These are phyloP conservation scores for Protomyces gravidus DNA, from an alignment of 1,139 yeast species.

Conservation along the genomic window DNA sequence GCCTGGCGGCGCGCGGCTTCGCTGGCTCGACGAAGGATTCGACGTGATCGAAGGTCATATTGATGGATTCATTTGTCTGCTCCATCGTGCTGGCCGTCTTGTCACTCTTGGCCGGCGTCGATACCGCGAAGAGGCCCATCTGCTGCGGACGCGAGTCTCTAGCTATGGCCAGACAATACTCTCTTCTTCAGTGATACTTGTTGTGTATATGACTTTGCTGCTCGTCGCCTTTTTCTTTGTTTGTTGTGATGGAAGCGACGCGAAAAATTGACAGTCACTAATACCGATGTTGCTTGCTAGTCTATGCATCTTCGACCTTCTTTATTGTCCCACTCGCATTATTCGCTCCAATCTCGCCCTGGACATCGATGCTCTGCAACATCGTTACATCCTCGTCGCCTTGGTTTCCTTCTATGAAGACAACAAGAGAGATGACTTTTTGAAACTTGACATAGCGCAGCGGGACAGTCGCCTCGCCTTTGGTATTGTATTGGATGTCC, in stretches of 20 bases:
- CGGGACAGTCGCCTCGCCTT: constrained; percentile 27
- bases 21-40: constrained; percentile 25
- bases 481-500: constrained; percentile 21
- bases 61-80: not conserved
- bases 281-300: not conserved
- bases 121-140: constrained; percentile 19
- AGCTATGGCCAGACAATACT: too few relatives aligned
- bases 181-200: too few relatives aligned
- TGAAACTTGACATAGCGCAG: constrained; percentile 32
- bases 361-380: constrained; percentile 17
- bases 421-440: constrained; percentile 26
- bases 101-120: constrained; percentile 14
- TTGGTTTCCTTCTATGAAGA: constrained; percentile 30
- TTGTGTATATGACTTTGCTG: too few relatives aligned
- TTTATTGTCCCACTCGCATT: constrained; percentile 17
- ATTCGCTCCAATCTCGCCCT: constrained; percentile 20
- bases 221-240: not conserved
- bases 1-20: not conserved
- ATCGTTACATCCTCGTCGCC: constrained; percentile 30
- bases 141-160: too few relatives aligned
- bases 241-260: not conserved
- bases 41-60: constrained; percentile 9
- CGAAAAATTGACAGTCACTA: not conserved
- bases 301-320: constrained; percentile 13
- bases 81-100: not conserved